A percentile compares a stretch with the other conserved stretches of the same genome.
Evolutionary conservation across 1,139 yeast species (phyloP).

Genomic region (Schwanniomyces etchellsii): DNA sequence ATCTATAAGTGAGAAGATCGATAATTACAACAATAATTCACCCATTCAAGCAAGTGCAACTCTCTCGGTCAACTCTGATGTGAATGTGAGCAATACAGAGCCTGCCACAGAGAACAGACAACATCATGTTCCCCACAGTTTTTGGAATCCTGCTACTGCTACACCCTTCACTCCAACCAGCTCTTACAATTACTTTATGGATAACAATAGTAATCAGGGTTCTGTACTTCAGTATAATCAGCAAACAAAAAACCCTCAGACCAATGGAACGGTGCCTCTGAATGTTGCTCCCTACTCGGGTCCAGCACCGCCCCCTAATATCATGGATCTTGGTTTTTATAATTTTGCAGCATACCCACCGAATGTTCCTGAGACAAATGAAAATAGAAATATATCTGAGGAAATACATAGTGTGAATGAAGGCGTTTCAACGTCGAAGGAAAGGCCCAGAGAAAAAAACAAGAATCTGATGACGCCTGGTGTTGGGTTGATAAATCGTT

Average conservation of each 20-base stretch:
- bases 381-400: not conserved
- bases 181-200: constrained; percentile 24
- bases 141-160: constrained; percentile 67
- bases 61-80: constrained; percentile 28
- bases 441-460: not conserved
- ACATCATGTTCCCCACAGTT: constrained; percentile 24
- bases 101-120: constrained; percentile 4
- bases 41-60: constrained; percentile 46
- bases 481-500: not conserved
- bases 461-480: not conserved
- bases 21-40: constrained; percentile 47
- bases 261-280: not conserved
- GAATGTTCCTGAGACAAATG: not conserved
- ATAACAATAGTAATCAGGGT: constrained; percentile 9
- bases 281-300: not conserved
- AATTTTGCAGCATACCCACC: not conserved
- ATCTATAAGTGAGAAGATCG: constrained; percentile 61
- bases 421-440: not conserved
- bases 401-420: no score
- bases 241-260: not conserved
- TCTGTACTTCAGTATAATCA: not conserved
- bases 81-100: constrained; percentile 12
- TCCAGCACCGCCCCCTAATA: not conserved
- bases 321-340: not conserved
- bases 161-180: constrained; percentile 48